Evolutionary conservation across 192 early-diverging fungal species (phyloP), one percentile per base, ranked within the genome.

Genomic region (Rhizoclosmatium globosum): DNA sequence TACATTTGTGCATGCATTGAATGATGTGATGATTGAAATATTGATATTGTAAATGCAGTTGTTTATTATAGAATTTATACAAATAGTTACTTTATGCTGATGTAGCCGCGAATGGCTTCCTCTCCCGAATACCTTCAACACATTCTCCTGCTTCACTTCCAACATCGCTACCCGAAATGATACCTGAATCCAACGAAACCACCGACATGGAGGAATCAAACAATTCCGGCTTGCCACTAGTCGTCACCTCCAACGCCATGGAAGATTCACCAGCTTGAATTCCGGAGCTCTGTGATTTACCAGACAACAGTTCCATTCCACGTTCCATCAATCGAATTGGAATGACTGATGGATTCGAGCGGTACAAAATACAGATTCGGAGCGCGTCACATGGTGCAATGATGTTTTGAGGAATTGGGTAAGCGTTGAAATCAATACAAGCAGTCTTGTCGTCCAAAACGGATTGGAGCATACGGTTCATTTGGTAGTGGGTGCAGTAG

Each of bases 381-480:
- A 92, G 90, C 61, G 89, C 84, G 60, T 92, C 90, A 82, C 91
- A 89, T 11, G 91, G 91, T 11, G 91, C 87, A 68, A 92, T 81
- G 3, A 89, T 48, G 65, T 72, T 64, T 72, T 91, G 89, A n/a
- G 90, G 89, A 46, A 86, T 61, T 4, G 65, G 72, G 58, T 53
- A 44, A 7, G 68, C 38, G 6, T 44, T 42, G 38, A 84, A 76
- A 45, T 84, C 82, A 41, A 86, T 39, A 38, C 7, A 31, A 19
- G 72, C 81, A 6, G 61, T 46, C 23, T 66, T 53, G 47, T 84
- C 81, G 31, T 87, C 81, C 65, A 82, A 68, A 7, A 91, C 87
- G 47, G 80, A 74, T 39, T 78, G 46, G 79, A 80, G 89, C 81
- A 92, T 92, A 2, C 81, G 74, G 38, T 74, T 66, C 31, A 92